Evolutionary conservation across 495 filamentous ascomycete genomes (phyloP).

Genomic region (Pseudevernia furfuracea): DNA sequence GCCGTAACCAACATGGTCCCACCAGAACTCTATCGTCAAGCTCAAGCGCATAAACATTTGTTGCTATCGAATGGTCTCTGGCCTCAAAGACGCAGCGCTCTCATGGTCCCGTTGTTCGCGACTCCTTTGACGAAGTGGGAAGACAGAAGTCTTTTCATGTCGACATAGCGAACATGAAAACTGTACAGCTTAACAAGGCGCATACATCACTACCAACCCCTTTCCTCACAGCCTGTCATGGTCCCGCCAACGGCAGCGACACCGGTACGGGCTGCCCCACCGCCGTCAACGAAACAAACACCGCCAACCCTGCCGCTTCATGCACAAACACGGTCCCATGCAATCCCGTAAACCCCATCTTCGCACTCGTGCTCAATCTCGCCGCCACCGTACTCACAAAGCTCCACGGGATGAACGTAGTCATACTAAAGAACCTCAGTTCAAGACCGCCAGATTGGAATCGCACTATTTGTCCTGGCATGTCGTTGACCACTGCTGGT

Average conservation of each 20-base stretch:
- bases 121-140: too few relatives aligned
- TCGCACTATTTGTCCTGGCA: neutral
- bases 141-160: too few relatives aligned
- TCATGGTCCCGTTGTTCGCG: too few relatives aligned
- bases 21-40: too few relatives aligned
- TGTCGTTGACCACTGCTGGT: neutral
- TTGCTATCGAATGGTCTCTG: too few relatives aligned
- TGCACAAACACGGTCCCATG: neutral
- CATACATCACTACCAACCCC: too few relatives aligned
- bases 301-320: neutral
- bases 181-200: too few relatives aligned
- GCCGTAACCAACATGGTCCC: too few relatives aligned
- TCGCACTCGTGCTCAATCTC: neutral
- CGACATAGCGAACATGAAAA: too few relatives aligned
- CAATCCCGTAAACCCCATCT: neutral
- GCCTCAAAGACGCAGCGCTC: too few relatives aligned
- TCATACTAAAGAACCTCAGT: neutral
- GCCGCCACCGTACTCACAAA: neutral
- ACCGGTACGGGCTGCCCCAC: neutral
- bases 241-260: neutral
- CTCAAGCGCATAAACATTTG: too few relatives aligned
- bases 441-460: neutral
- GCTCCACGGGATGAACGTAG: neutral
- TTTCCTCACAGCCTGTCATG: too few relatives aligned
- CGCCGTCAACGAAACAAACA: neutral